Conservation (phyloP, 2,329 filamentous ascomycete genomes). For the Lecanoromycetidae sp. region DNA sequence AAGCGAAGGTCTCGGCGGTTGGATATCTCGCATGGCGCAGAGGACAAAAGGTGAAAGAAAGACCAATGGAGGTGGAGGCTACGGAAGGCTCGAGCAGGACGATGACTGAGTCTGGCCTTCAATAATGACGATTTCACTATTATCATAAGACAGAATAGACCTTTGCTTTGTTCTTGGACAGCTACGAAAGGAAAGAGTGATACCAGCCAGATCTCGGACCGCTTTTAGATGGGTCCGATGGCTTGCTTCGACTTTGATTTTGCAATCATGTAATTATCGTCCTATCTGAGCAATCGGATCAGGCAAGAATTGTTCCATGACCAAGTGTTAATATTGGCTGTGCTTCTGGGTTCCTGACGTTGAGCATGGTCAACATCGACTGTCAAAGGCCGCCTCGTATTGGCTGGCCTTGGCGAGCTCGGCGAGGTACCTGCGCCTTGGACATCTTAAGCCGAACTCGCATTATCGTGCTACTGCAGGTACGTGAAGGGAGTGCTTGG, state of each 20-base stretch:
- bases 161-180: not conserved
- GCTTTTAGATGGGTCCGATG: not conserved
- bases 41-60: slow-evolving; percentile 26
- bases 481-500: too few relatives aligned
- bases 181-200: not conserved
- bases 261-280: too few relatives aligned
- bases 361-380: not conserved
- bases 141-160: slow-evolving; percentile 2
- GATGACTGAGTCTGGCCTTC: slow-evolving; percentile 20
- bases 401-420: too few relatives aligned
- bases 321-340: too few relatives aligned
- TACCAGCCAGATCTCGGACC: not conserved
- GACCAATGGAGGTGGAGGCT: slow-evolving; percentile 25
- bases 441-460: too few relatives aligned
- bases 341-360: not conserved
- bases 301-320: too few relatives aligned
- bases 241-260: not conserved
- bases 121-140: not conserved
- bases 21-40: slow-evolving; percentile 57
- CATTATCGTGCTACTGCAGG: too few relatives aligned
- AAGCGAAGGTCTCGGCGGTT: slow-evolving; percentile 51
- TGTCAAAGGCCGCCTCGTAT: too few relatives aligned
- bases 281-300: not conserved
- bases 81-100: slow-evolving; percentile 32
- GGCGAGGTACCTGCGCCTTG: too few relatives aligned